A percentile compares a stretch with the other conserved stretches of the same genome.
Conservation (phyloP, 148 eudicot genomes). For the Cornus kousa region DNA sequence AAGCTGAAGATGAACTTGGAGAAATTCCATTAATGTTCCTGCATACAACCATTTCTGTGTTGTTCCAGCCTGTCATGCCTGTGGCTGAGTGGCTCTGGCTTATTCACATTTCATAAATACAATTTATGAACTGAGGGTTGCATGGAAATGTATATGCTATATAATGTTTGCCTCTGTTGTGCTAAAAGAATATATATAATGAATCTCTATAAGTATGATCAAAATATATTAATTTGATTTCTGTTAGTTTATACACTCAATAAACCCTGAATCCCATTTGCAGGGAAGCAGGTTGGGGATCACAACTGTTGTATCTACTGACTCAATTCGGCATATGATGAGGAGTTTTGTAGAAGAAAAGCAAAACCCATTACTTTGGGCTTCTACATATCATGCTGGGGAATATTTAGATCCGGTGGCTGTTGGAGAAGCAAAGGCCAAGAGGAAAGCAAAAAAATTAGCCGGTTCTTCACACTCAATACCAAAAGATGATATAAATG, state of each 20-base stretch:
- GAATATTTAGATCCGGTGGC: conserved; percentile 84
- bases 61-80: neutral
- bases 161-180: neutral
- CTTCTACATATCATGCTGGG: conserved; percentile 98
- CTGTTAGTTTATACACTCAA: neutral
- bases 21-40: neutral
- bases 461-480: conserved; percentile 35
- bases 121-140: neutral
- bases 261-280: conserved; percentile 8
- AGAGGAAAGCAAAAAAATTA: conserved; percentile 70
- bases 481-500: conserved; percentile 38
- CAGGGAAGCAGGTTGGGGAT: conserved; percentile 95
- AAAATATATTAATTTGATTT: neutral
- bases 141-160: neutral
- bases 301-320: conserved; percentile 94
- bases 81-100: neutral
- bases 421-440: conserved; percentile 88
- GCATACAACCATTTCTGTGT: neutral
- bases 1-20: neutral
- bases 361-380: conserved; percentile 90
- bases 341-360: conserved; percentile 94
- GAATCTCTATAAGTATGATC: neutral
- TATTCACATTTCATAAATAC: neutral
- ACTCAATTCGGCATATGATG: conserved; percentile 98
- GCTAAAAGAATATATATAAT: neutral